These are phyloP conservation scores for Cercospora sesami DNA, from an alignment of 2,329 filamentous ascomycete species.

Conservation along the genomic window DNA sequence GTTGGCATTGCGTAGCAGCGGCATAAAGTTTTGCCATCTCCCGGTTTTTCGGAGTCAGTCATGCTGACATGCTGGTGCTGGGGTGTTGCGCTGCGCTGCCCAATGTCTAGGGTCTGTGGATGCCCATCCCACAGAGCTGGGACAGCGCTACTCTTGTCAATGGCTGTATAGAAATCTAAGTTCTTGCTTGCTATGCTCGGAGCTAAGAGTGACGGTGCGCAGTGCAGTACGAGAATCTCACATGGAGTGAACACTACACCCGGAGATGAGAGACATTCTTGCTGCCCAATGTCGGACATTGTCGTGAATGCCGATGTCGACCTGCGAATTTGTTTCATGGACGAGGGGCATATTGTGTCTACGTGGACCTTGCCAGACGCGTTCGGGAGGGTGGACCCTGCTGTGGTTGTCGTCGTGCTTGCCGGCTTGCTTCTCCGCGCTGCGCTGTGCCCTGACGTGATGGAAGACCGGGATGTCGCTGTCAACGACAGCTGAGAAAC, in stretches of 20 bases:
- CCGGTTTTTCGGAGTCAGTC: background rate
- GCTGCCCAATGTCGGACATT: background rate
- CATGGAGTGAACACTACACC: background rate
- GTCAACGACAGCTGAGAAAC: background rate
- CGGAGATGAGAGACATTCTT: background rate
- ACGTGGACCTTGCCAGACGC: background rate
- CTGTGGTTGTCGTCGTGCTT: background rate
- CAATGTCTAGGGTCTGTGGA: background rate
- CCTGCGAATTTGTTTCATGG: background rate
- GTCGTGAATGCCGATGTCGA: background rate
- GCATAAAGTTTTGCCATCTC: background rate
- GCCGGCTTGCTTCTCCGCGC: background rate
- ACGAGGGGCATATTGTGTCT: background rate
- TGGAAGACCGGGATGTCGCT: background rate
- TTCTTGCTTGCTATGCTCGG: too few species aligned
- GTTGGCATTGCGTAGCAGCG: background rate
- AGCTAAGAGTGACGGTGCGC: background rate
- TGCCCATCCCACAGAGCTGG: background rate
- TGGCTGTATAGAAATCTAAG: background rate
- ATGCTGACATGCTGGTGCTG: background rate
- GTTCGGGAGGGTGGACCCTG: background rate
- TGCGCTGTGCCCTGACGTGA: background rate
- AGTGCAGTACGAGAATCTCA: background rate
- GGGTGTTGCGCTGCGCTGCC: background rate
- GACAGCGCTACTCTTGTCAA: background rate